Evolutionary conservation across 257 asterid species (phyloP).

Genomic region (Solanum lignicaule): DNA sequence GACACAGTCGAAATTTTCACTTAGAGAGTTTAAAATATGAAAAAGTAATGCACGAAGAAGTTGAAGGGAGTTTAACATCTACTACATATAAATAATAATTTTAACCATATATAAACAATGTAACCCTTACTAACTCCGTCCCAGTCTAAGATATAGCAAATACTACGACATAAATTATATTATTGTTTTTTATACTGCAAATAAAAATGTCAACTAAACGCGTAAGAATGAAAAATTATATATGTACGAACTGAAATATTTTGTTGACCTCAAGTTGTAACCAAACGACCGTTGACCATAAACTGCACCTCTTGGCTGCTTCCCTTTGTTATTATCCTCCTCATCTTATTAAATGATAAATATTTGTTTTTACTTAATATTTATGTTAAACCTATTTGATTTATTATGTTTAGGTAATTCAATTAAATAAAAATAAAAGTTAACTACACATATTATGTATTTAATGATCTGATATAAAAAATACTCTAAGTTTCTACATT

Average conservation of each 20-base stretch:
- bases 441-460: too few relatives aligned
- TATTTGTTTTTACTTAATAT: not conserved
- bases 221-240: not conserved
- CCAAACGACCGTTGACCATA: not conserved
- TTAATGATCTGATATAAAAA: too few relatives aligned
- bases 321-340: not conserved
- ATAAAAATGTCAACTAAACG: not conserved
- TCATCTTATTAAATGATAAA: too few relatives aligned
- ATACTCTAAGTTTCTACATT: too few relatives aligned
- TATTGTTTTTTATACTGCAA: not conserved
- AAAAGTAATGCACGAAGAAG: not conserved
- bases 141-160: accelerated
- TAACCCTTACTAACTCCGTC: not conserved
- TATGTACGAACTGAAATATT: not conserved
- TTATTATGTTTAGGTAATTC: not conserved
- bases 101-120: too few relatives aligned
- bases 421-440: not conserved
- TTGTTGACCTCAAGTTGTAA: not conserved
- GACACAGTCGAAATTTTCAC: too few relatives aligned
- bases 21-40: too few relatives aligned
- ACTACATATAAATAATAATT: too few relatives aligned
- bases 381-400: not conserved
- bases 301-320: not conserved
- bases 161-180: not conserved
- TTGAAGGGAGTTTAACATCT: accelerated